Conservation (phyloP, 192 early-diverging fungal genomes). For the Funneliformis geosporum region DNA sequence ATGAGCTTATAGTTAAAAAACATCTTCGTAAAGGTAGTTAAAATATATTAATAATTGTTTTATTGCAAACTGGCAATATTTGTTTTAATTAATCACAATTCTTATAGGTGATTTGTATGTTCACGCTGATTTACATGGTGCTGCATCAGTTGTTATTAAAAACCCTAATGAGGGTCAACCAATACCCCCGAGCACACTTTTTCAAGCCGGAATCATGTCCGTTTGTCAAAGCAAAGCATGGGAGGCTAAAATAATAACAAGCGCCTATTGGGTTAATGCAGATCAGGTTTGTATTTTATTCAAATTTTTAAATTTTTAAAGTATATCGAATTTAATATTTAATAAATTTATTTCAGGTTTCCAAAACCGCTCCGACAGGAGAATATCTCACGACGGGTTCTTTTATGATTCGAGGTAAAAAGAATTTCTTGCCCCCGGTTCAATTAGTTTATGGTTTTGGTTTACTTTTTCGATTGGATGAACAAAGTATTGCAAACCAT, state of each 20-base stretch:
- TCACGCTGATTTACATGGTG: constrained; percentile 91
- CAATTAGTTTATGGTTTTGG: constrained; percentile 97
- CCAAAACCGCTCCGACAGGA: constrained; percentile 87
- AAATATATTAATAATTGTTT: background rate
- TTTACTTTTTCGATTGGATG: constrained; percentile 89
- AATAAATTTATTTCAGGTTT: constrained; percentile 48
- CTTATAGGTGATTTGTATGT: constrained; percentile 83
- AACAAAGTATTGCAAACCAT: constrained; percentile 76
- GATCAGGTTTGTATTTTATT: constrained; percentile 54
- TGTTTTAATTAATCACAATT: constrained; percentile 27
- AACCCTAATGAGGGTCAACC: constrained; percentile 62
- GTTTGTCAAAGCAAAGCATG: constrained; percentile 93
- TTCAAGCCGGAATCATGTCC: constrained; percentile 95
- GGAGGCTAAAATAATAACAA: constrained; percentile 95
- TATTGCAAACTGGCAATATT: background rate
- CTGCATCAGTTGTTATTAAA: constrained; percentile 87
- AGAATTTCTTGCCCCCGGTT: constrained; percentile 89
- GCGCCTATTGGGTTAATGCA: constrained; percentile 91
- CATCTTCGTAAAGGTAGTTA: constrained; percentile 55
- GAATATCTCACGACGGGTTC: constrained; percentile 88
- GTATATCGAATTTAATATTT: background rate
- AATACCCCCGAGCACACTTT: constrained; percentile 87
- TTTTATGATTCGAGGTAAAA: constrained; percentile 95
- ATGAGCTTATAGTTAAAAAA: constrained; percentile 85
- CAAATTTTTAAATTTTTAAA: background rate